A percentile compares a stretch with the other conserved stretches of the same genome.
Conservation (phyloP, 176 grass and related monocot genomes). For the Oryza meridionalis region DNA sequence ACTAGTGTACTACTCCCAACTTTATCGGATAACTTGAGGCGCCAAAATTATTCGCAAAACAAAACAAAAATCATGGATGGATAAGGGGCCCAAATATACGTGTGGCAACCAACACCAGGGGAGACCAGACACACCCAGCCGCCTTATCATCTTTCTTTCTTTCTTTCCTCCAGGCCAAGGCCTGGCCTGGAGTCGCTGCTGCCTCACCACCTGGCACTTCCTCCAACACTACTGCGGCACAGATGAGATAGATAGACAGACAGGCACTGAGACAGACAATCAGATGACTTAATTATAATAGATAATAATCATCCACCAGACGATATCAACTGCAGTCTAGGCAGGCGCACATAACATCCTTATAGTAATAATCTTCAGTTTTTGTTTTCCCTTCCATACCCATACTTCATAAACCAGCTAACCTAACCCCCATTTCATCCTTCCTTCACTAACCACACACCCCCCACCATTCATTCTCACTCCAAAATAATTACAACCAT, state of each 20-base stretch:
- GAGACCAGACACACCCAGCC: background rate
- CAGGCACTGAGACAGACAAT: background rate
- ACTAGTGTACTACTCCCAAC: background rate
- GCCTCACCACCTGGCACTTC: background rate
- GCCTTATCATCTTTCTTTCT: background rate
- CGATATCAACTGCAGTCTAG: background rate
- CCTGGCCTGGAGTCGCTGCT: no score
- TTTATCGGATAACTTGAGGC: background rate
- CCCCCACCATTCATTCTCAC: background rate
- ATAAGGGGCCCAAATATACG: background rate
- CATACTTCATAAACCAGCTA: background rate
- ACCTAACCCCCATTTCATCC: background rate
- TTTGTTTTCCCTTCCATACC: background rate
- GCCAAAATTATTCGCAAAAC: background rate
- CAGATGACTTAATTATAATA: background rate
- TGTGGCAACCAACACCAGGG: background rate
- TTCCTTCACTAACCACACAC: background rate
- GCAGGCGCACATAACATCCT: background rate
- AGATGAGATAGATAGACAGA: background rate
- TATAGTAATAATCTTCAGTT: background rate
- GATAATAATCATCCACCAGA: constrained; percentile 4
- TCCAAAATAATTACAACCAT: constrained; percentile 39
- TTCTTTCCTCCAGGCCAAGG: background rate
- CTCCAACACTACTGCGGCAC: background rate
- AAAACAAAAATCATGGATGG: background rate